Conservation (phyloP, 2,329 filamentous ascomycete species). For the Fusarium kyushuense region DNA sequence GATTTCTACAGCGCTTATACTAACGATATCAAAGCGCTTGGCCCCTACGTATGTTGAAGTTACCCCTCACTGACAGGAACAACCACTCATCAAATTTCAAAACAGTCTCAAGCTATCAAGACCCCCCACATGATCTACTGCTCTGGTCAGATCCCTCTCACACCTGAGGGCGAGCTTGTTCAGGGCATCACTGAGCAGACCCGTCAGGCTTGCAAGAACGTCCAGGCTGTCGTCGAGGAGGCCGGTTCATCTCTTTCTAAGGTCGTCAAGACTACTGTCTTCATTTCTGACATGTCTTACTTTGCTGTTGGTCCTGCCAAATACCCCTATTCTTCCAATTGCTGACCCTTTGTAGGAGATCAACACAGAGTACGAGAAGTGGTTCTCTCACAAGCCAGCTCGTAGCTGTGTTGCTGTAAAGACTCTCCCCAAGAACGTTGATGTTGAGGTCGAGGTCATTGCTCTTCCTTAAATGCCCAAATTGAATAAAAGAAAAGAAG, state of each 20-base stretch:
- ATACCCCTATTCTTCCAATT: neutral
- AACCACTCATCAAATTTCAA: conserved; percentile 30
- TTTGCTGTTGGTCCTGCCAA: conserved; percentile 69
- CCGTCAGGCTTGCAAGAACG: conserved; percentile 76
- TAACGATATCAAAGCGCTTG: conserved; percentile 61
- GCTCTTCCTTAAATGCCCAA: conserved; percentile 68
- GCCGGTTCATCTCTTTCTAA: conserved; percentile 82
- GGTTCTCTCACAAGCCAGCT: conserved; percentile 86
- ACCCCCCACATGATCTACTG: conserved; percentile 74
- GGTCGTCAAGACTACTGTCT: conserved; percentile 93
- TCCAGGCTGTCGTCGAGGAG: conserved; percentile 84
- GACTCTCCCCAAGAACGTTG: conserved; percentile 85
- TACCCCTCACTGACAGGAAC: conserved; percentile 25
- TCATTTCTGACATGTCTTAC: conserved; percentile 90
- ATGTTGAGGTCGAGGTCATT: conserved; percentile 92
- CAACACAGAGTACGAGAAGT: conserved; percentile 88
- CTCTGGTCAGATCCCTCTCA: conserved; percentile 79
- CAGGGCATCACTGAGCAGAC: conserved; percentile 75
- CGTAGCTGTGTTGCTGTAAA: conserved; percentile 91
- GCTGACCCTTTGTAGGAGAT: conserved; percentile 65
- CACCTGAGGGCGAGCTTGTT: conserved; percentile 66
- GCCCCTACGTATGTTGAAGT: conserved; percentile 68
- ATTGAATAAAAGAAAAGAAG: conserved; percentile 4
- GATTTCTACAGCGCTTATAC: neutral
- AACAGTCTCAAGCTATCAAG: conserved; percentile 74